Conservation (phyloP, 768 basidiomycete species). For the Rhizopogon vulgaris region DNA sequence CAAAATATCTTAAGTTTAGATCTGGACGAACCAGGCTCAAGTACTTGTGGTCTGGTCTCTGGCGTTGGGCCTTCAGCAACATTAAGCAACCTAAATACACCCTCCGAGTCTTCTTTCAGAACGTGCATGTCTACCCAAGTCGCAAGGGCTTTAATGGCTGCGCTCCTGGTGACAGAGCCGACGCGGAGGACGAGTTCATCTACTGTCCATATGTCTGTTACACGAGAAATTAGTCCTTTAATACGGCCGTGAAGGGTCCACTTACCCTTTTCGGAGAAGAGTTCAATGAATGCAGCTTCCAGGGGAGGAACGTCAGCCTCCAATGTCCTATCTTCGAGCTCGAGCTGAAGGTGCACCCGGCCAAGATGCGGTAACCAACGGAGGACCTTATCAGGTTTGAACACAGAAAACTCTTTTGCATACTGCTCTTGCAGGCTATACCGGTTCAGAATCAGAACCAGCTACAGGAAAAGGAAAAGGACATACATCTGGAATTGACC, state of each 20-base stretch:
- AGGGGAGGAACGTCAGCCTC: conserved; percentile 76
- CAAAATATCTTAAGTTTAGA: not conserved
- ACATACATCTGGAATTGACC: conserved; percentile 77
- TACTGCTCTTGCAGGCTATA: conserved; percentile 71
- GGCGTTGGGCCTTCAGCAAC: conserved; percentile 42
- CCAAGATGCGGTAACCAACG: conserved; percentile 89
- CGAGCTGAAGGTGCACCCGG: conserved; percentile 71
- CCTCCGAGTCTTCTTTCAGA: conserved; percentile 58
- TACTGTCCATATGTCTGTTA: conserved; percentile 62
- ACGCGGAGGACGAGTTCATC: conserved; percentile 62
- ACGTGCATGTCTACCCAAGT: conserved; percentile 86
- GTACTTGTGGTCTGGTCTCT: conserved; percentile 13
- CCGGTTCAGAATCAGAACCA: conserved; percentile 3
- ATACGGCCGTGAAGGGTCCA: not conserved
- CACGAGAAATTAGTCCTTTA: not conserved
- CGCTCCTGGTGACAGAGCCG: conserved; percentile 56
- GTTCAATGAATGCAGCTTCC: conserved; percentile 86
- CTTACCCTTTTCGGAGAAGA: conserved; percentile 69
- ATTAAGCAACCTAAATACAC: conserved; percentile 62
- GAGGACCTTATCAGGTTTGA: conserved; percentile 91
- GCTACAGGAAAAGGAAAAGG: conserved; percentile 2
- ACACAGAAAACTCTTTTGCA: conserved; percentile 65
- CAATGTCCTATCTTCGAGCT: conserved; percentile 75
- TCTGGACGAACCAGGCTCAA: conserved; percentile 19
- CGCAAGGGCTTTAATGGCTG: conserved; percentile 65